A percentile compares a stretch with the other conserved stretches of the same genome.
These are phyloP conservation scores for Mediolabrus comicus DNA, from an alignment of 108 stramenopile genomes.

Conservation along the genomic window DNA sequence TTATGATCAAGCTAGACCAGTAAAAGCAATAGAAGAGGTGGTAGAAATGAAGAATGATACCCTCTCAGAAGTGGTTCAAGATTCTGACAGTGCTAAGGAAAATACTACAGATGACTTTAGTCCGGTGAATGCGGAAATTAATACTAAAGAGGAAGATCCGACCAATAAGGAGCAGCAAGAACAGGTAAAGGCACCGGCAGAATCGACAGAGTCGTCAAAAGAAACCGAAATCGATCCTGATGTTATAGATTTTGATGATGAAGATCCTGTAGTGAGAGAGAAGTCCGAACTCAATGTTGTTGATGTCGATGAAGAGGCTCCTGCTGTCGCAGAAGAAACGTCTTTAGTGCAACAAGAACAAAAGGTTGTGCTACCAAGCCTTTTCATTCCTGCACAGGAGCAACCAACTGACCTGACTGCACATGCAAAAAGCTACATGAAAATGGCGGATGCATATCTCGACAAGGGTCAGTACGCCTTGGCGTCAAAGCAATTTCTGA, in stretches of 20 bases:
- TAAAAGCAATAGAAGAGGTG: neutral
- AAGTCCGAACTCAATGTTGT: too few species aligned
- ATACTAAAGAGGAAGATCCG: too few species aligned
- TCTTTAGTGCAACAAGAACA: neutral
- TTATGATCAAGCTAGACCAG: too few species aligned
- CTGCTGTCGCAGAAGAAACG: neutral
- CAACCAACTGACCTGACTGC: slow-evolving; percentile 25
- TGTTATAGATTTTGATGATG: neutral
- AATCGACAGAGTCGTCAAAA: too few species aligned
- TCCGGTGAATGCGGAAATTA: too few species aligned
- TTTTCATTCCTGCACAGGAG: slow-evolving; percentile 19
- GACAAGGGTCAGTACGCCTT: slow-evolving; percentile 44
- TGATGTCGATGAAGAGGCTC: neutral
- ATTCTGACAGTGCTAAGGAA: too few species aligned
- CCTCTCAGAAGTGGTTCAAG: too few species aligned
- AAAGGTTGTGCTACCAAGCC: slow-evolving; percentile 21
- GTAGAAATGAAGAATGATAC: neutral
- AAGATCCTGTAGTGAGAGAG: neutral
- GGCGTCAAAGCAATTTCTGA: slow-evolving; percentile 57
- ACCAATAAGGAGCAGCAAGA: too few species aligned
- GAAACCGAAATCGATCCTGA: neutral
- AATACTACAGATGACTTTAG: too few species aligned
- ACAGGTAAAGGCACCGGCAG: too few species aligned
- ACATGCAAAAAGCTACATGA: slow-evolving; percentile 51
- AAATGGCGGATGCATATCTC: slow-evolving; percentile 57